These are phyloP conservation scores for Lactarius sanguifluus DNA, from an alignment of 768 basidiomycete species.

Conservation along the genomic window DNA sequence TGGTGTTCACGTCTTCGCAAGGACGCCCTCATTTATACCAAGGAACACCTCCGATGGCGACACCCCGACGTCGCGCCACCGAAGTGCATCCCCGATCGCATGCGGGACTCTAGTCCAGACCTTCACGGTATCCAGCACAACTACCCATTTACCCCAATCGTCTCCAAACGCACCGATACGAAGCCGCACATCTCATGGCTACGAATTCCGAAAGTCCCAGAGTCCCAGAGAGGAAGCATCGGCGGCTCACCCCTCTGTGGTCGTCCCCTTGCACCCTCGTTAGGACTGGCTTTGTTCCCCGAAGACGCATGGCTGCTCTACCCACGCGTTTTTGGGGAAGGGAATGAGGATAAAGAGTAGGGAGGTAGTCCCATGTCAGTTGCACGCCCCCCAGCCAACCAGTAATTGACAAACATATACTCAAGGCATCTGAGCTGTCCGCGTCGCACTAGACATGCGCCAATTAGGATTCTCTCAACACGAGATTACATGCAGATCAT, in stretches of 20 bases:
- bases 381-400: not conserved
- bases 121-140: not conserved
- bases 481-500: no score
- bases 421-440: no score
- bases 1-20: not conserved
- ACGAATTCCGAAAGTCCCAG: not conserved
- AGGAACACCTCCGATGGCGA: not conserved
- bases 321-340: not conserved
- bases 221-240: not conserved
- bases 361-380: not conserved
- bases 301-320: not conserved
- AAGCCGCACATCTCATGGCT: not conserved
- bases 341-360: not conserved
- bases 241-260: not conserved
- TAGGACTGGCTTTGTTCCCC: not conserved
- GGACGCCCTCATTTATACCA: not conserved
- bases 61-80: not conserved
- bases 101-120: not conserved
- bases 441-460: no score
- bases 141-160: not conserved
- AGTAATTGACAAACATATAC: no score
- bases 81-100: not conserved
- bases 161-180: not conserved
- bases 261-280: not conserved
- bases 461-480: no score